These are phyloP conservation scores for Cytospora piceicola DNA, from an alignment of 2,329 filamentous ascomycete genomes.

Conservation along the genomic window DNA sequence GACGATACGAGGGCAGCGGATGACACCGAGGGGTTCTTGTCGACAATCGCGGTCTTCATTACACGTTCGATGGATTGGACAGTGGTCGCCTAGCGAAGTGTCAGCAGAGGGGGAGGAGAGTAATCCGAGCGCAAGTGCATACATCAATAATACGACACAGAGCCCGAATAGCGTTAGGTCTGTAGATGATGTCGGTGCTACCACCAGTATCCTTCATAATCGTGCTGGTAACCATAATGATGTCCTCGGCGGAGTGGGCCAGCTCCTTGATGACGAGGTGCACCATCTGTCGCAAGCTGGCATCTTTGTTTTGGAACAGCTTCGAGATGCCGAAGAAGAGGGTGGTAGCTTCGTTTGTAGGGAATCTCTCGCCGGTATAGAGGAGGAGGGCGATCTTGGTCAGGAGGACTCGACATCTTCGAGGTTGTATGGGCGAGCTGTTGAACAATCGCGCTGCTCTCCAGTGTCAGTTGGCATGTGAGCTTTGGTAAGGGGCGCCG, in stretches of 20 bases:
- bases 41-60: constrained; percentile 98
- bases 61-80: constrained; percentile 97
- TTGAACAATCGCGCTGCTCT: constrained; percentile 90
- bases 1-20: constrained; percentile 95
- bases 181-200: constrained; percentile 89
- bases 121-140: constrained; percentile 42
- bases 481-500: constrained; percentile 32
- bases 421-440: constrained; percentile 92
- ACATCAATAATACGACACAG: constrained; percentile 97
- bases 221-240: constrained; percentile 99
- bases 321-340: constrained; percentile 99
- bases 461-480: constrained; percentile 45
- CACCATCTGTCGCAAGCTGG: constrained; percentile 96
- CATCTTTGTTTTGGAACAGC: constrained; percentile 99
- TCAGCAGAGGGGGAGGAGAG: constrained; percentile 27
- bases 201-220: constrained; percentile 99
- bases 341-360: constrained; percentile 93
- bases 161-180: constrained; percentile 93
- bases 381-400: constrained; percentile 97
- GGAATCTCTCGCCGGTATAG: constrained; percentile 96
- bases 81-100: constrained; percentile 71
- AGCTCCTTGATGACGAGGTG: constrained; percentile 98
- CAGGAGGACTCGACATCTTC: constrained; percentile 94
- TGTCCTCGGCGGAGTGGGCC: constrained; percentile 92
- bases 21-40: constrained; percentile 96